Evolutionary conservation across 305 asterid species (phyloP).

Genomic region (Salvia sclarea): DNA sequence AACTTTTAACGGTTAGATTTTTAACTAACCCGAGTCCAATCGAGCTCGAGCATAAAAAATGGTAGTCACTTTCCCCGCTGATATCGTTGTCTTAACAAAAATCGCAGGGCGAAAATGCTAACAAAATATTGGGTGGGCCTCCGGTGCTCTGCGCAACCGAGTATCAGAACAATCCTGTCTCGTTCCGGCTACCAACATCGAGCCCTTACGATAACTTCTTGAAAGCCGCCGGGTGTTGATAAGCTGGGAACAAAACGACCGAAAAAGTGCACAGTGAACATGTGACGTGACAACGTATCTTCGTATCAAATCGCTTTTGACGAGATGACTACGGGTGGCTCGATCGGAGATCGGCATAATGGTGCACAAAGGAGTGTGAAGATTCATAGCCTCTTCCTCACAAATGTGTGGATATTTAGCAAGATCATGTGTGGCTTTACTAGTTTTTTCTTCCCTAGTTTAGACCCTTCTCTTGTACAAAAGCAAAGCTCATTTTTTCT

Average conservation of each 20-base stretch:
- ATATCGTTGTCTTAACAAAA: constrained; percentile 6
- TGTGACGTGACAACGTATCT: constrained; percentile 23
- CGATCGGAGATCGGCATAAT: background rate
- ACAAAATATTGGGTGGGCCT: constrained; percentile 34
- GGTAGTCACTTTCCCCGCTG: background rate
- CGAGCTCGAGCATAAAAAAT: background rate
- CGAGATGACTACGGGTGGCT: constrained; percentile 14
- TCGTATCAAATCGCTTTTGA: background rate
- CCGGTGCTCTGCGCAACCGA: constrained; percentile 49
- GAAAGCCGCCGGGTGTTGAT: constrained; percentile 74
- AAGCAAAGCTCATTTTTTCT: constrained; percentile 25
- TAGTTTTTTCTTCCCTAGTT: constrained; percentile 21
- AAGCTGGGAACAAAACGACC: background rate
- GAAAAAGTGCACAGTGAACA: background rate
- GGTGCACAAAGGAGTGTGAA: constrained; percentile 25
- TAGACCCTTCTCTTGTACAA: constrained; percentile 40
- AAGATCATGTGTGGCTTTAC: constrained; percentile 33
- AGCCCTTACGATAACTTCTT: constrained; percentile 86
- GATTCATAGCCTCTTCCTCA: constrained; percentile 18
- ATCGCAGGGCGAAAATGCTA: constrained; percentile 50
- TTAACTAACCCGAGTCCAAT: background rate
- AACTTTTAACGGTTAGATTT: too few species aligned
- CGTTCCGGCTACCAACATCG: constrained; percentile 71
- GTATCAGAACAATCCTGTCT: constrained; percentile 50
- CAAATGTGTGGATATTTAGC: constrained; percentile 24